A percentile compares a stretch with the other conserved stretches of the same genome.
Conservation (phyloP, 495 filamentous ascomycete species). For the Aspergillus indologenus region DNA sequence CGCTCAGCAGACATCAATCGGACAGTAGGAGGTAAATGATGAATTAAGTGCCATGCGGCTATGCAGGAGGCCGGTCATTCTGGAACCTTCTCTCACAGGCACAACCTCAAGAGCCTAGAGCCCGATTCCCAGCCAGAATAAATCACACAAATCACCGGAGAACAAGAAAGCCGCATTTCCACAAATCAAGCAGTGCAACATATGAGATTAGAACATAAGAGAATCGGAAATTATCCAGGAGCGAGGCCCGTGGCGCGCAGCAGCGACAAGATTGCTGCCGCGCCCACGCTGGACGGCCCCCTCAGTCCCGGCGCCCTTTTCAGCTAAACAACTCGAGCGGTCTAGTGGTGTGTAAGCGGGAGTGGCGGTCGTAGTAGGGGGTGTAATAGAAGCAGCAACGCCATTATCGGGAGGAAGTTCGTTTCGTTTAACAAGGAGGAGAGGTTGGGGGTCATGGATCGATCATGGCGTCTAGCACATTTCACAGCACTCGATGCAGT, state of each 20-base stretch:
- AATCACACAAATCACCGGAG: not conserved
- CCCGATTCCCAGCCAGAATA: slow-evolving; percentile 1
- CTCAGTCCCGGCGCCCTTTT: not conserved
- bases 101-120: not conserved
- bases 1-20: not conserved
- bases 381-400: not conserved
- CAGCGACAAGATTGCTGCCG: no score
- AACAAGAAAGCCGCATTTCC: not conserved
- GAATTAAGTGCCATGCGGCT: not conserved
- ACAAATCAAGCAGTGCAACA: slow-evolving; percentile 12
- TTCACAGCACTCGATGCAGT: slow-evolving; percentile 63
- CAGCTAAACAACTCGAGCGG: not conserved
- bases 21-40: not conserved
- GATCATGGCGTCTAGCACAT: slow-evolving; percentile 42
- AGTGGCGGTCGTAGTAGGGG: not conserved
- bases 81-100: not conserved
- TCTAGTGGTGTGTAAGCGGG: not conserved
- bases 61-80: not conserved
- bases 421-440: not conserved
- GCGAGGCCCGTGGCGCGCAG: not conserved
- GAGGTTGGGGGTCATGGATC: slow-evolving; percentile 4
- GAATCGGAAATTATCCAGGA: not conserved
- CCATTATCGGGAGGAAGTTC: not conserved
- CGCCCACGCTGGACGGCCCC: no score
- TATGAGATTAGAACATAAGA: not conserved